These are phyloP conservation scores for Coemansia sp. DNA, from an alignment of 192 early-diverging fungal genomes.

Conservation along the genomic window DNA sequence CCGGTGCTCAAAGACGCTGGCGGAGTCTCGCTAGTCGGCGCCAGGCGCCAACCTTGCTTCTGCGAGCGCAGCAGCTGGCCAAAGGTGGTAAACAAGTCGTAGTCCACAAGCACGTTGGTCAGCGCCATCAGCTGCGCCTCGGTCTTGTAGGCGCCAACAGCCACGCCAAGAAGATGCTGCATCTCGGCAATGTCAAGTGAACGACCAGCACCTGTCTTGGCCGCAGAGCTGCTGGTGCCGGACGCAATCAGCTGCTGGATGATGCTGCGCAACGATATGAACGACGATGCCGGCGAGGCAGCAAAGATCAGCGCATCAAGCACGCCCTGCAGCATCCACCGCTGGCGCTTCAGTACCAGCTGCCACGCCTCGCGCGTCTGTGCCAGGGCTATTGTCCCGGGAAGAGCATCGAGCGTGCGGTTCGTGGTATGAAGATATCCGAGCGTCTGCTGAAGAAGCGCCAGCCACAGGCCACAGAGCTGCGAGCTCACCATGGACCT, in stretches of 20 bases:
- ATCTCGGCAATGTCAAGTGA: conserved; percentile 48
- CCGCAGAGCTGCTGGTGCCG: neutral
- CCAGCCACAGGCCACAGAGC: conserved; percentile 52
- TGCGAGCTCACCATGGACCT: conserved; percentile 32
- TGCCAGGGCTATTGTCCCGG: neutral
- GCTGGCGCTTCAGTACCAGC: conserved; percentile 44
- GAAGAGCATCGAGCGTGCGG: conserved; percentile 25
- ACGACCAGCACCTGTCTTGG: conserved; percentile 12
- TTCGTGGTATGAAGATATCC: conserved; percentile 44
- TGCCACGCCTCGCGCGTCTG: conserved; percentile 35
- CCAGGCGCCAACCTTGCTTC: conserved; percentile 48
- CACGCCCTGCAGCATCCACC: conserved; percentile 52
- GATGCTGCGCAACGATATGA: conserved; percentile 48
- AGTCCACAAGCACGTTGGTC: conserved; percentile 48
- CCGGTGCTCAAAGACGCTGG: neutral
- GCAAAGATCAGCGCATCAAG: conserved; percentile 51
- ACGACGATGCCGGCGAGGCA: conserved; percentile 44
- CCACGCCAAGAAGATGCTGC: conserved; percentile 47
- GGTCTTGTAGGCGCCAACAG: conserved; percentile 52
- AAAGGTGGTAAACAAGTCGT: conserved; percentile 49
- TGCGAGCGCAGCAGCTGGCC: conserved; percentile 52
- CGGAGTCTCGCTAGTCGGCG: conserved; percentile 2
- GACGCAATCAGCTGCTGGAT: conserved; percentile 48
- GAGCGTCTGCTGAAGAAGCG: conserved; percentile 30
- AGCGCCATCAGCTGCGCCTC: conserved; percentile 53